Evolutionary conservation across 208 protist genomes (phyloP).

Genomic region (Trypanosoma avium): DNA sequence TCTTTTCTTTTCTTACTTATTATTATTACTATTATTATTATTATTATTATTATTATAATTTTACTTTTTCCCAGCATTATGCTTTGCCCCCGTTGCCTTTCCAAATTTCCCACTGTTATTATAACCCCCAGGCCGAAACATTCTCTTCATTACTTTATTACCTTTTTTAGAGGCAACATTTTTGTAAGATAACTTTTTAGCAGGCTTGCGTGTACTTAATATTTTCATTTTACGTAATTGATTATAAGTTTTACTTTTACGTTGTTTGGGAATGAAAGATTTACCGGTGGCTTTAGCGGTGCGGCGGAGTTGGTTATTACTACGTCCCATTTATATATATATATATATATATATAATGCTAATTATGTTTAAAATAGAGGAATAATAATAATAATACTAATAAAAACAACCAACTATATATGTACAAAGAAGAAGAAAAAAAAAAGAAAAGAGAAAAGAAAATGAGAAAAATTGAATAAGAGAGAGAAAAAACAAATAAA

Average conservation of each 20-base stretch:
- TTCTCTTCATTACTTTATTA: constrained; percentile 55
- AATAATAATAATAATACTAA: not conserved
- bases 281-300: constrained; percentile 55
- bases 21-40: constrained; percentile 1
- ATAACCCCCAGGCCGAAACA: constrained; percentile 77
- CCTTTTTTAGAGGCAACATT: constrained; percentile 67
- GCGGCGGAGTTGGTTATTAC: constrained; percentile 84
- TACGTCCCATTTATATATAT: constrained; percentile 60
- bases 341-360: not conserved
- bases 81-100: constrained; percentile 64
- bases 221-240: constrained; percentile 62
- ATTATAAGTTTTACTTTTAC: constrained; percentile 85
- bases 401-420: not conserved
- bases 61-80: constrained; percentile 44
- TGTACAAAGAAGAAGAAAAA: not conserved
- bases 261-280: constrained; percentile 70
- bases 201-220: constrained; percentile 35
- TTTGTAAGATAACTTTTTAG: constrained; percentile 72
- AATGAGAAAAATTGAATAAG: too few relatives aligned
- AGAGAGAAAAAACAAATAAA: too few relatives aligned
- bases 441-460: too few relatives aligned
- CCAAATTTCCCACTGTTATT: constrained; percentile 80
- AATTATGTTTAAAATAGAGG: not conserved
- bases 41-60: constrained; percentile 18
- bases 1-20: not conserved